Evolutionary conservation across 1,284 basidiomycete species (phyloP).

Genomic region (Exobasidium rhododendri): DNA sequence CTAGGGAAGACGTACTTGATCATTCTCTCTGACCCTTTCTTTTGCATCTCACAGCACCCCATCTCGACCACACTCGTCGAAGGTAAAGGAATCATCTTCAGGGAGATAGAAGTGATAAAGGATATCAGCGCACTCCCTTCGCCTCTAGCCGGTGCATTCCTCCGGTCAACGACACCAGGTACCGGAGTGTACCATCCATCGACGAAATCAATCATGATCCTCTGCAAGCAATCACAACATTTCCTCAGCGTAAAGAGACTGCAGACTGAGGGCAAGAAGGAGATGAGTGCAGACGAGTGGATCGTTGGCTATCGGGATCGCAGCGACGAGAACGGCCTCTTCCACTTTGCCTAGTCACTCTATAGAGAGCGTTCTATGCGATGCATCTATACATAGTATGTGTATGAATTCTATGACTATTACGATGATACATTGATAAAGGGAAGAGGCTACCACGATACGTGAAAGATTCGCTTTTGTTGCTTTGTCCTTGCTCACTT

Average conservation of each 20-base stretch:
- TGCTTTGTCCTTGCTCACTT: too few relatives aligned
- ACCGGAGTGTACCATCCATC: neutral
- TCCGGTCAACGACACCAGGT: neutral
- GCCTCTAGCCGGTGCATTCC: neutral
- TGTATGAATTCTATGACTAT: neutral
- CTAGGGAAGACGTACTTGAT: too few relatives aligned
- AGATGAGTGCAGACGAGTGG: slow-evolving; percentile 1
- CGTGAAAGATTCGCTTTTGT: too few relatives aligned
- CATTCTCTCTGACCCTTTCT: too few relatives aligned
- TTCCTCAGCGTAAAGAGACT: neutral
- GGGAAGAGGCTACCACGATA: too few relatives aligned
- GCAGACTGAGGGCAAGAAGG: slow-evolving; percentile 6
- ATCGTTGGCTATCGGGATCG: slow-evolving; percentile 7
- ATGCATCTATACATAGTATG: too few relatives aligned
- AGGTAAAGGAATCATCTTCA: neutral
- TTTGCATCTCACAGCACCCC: slow-evolving; percentile 16
- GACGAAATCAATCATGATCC: neutral
- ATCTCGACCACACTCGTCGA: slow-evolving; percentile 21
- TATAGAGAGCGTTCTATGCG: too few relatives aligned
- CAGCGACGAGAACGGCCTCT: neutral
- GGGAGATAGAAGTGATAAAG: neutral
- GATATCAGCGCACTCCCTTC: neutral
- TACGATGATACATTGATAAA: neutral
- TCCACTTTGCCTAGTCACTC: too few relatives aligned
- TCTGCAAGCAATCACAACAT: neutral